Conservation (phyloP, 345 rosid genomes). For the Rhizophora mangle region DNA sequence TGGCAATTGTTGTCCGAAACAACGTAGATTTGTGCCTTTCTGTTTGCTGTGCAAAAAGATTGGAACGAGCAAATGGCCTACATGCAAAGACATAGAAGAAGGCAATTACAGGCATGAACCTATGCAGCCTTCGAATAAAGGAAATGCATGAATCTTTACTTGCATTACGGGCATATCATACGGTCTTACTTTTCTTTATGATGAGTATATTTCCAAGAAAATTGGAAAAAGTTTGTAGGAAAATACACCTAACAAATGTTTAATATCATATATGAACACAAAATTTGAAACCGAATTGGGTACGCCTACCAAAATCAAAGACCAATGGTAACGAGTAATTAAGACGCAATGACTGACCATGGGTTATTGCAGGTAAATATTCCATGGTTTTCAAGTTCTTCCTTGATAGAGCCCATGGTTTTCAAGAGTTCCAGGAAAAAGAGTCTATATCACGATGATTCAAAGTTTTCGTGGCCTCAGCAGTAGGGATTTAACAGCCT, state of each 20-base stretch:
- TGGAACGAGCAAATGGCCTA: too few relatives aligned
- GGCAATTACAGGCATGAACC: too few relatives aligned
- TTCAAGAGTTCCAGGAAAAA: neutral
- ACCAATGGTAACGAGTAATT: neutral
- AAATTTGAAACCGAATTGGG: slow-evolving; percentile 4
- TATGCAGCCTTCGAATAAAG: neutral
- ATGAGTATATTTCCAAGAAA: slow-evolving; percentile 17
- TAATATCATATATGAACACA: neutral
- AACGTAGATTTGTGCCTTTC: too few relatives aligned
- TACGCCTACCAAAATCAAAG: slow-evolving; percentile 11
- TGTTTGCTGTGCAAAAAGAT: too few relatives aligned
- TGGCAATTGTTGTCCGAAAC: too few relatives aligned
- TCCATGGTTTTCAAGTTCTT: too few relatives aligned
- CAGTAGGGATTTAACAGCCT: too few relatives aligned
- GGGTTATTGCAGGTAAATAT: too few relatives aligned
- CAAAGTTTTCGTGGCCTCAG: slow-evolving; percentile 2
- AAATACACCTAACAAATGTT: neutral
- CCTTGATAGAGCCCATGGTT: neutral
- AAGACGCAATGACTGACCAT: too few relatives aligned
- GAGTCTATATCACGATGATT: slow-evolving; percentile 2
- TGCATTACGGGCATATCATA: too few relatives aligned
- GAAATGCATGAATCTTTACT: neutral
- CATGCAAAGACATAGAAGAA: too few relatives aligned
- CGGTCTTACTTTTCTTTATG: neutral
- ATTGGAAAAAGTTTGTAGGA: slow-evolving; percentile 15